A percentile compares a stretch with the other conserved stretches of the same genome.
Conservation (phyloP, 1,284 basidiomycete species). For the Ustilago trichophora region DNA sequence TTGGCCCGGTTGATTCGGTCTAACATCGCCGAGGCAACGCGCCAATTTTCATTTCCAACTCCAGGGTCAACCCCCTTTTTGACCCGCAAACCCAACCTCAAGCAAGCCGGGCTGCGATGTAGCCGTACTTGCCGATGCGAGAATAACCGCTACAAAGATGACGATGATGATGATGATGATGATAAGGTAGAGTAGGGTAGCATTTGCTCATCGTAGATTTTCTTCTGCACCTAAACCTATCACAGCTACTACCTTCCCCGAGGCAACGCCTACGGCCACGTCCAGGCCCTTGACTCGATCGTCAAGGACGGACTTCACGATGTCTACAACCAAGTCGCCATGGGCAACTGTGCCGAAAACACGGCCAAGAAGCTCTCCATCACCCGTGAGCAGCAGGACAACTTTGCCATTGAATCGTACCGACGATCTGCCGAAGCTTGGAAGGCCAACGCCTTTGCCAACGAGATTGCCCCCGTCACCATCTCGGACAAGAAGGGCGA, state of each 20-base stretch:
- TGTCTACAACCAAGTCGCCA: conserved; percentile 51
- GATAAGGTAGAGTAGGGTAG: no score
- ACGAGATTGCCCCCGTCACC: conserved; percentile 86
- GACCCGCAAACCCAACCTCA: no score
- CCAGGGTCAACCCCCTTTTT: no score
- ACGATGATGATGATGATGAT: no score
- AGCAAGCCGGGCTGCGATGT: no score
- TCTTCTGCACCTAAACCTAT: no score
- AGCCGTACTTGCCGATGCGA: no score
- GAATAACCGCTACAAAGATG: no score
- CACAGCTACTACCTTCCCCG: conserved; percentile 93
- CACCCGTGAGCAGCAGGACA: conserved; percentile 68
- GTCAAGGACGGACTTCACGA: conserved; percentile 83
- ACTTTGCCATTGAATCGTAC: conserved; percentile 91
- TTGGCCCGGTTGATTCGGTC: neutral
- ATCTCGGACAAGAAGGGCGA: conserved; percentile 87
- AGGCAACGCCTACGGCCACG: conserved; percentile 86
- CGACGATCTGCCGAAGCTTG: conserved; percentile 89
- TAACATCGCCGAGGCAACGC: neutral
- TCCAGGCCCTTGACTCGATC: conserved; percentile 85
- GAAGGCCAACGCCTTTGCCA: conserved; percentile 82
- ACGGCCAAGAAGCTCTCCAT: conserved; percentile 67
- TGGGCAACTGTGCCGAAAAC: conserved; percentile 67
- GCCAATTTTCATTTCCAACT: neutral
- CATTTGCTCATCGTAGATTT: no score